Percentiles rank a stretch among this genome's conserved stretches.
Conservation (phyloP, 768 basidiomycete genomes). For the Phanerodontia chrysosporium region DNA sequence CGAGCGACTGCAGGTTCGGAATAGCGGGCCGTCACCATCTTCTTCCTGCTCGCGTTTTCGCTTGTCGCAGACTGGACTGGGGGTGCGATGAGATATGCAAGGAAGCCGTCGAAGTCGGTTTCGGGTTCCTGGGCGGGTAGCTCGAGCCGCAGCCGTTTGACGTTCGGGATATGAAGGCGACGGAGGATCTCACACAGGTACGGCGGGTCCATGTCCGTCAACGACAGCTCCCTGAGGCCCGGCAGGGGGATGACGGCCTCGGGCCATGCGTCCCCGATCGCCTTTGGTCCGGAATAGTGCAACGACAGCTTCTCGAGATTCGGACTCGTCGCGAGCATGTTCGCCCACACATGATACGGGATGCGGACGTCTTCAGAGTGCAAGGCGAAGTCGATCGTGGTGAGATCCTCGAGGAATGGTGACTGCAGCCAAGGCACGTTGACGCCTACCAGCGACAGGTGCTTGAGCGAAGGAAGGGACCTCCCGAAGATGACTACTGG, state of each 20-base stretch:
- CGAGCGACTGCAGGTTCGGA: constrained; percentile 23
- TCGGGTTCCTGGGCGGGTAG: constrained; percentile 35
- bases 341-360: constrained; percentile 49
- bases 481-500: constrained; percentile 58
- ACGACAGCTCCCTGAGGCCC: constrained; percentile 40
- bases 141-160: constrained; percentile 43
- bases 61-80: constrained; percentile 2
- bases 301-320: constrained; percentile 43
- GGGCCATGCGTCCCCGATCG: constrained; percentile 28
- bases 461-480: constrained; percentile 44
- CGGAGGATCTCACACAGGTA: constrained; percentile 45
- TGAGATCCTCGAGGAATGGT: constrained; percentile 46
- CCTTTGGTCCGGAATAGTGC: constrained; percentile 55
- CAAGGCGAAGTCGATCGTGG: constrained; percentile 53
- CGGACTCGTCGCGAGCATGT: constrained; percentile 48
- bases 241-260: constrained; percentile 29
- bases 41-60: constrained; percentile 2
- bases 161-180: constrained; percentile 41
- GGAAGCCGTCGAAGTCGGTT: constrained; percentile 47
- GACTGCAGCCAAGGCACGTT: constrained; percentile 61
- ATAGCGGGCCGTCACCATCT: constrained; percentile 8
- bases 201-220: constrained; percentile 54
- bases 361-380: constrained; percentile 58
- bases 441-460: constrained; percentile 61
- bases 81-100: constrained; percentile 23